Conservation (phyloP, 805 yeast genomes). For the Ogataea thermomethanolica region DNA sequence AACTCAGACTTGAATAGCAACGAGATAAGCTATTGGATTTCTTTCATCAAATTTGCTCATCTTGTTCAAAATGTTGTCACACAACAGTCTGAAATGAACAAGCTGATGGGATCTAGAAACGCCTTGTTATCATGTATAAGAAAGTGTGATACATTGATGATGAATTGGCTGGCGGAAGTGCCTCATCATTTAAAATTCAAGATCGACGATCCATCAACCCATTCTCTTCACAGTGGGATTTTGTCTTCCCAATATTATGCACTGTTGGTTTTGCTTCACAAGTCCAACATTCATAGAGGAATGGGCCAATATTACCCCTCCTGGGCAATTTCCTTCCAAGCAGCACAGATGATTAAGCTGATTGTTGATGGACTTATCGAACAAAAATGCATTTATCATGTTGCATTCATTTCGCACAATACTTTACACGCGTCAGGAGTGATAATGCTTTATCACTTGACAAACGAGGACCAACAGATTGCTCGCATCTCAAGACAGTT, state of each 20-base stretch:
- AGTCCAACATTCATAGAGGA: conserved; percentile 56
- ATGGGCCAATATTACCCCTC: conserved; percentile 42
- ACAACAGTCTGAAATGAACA: conserved; percentile 68
- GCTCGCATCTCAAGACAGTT: conserved; percentile 24
- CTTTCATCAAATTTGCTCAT: conserved; percentile 62
- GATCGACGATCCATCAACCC: conserved; percentile 51
- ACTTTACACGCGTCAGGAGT: conserved; percentile 57
- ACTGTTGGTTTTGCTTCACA: conserved; percentile 64
- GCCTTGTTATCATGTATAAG: conserved; percentile 39
- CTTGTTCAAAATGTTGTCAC: conserved; percentile 65
- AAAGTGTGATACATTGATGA: conserved; percentile 73
- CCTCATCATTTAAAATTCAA: conserved; percentile 62
- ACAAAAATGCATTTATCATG: conserved; percentile 44
- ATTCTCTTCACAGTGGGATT: conserved; percentile 54
- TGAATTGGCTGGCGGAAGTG: conserved; percentile 67
- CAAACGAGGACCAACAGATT: conserved; percentile 26
- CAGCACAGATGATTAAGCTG: conserved; percentile 69
- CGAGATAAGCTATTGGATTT: conserved; percentile 57
- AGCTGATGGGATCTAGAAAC: conserved; percentile 48
- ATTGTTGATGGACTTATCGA: conserved; percentile 54
- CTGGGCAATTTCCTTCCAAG: conserved; percentile 80
- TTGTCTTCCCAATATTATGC: conserved; percentile 70
- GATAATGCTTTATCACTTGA: conserved; percentile 66
- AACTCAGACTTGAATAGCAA: conserved; percentile 47
- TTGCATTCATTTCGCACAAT: conserved; percentile 38